Percentiles rank a stretch among this genome's conserved stretches.
Evolutionary conservation across 352 stramenopile genomes (phyloP).

Genomic region (Pythium brassicae): DNA sequence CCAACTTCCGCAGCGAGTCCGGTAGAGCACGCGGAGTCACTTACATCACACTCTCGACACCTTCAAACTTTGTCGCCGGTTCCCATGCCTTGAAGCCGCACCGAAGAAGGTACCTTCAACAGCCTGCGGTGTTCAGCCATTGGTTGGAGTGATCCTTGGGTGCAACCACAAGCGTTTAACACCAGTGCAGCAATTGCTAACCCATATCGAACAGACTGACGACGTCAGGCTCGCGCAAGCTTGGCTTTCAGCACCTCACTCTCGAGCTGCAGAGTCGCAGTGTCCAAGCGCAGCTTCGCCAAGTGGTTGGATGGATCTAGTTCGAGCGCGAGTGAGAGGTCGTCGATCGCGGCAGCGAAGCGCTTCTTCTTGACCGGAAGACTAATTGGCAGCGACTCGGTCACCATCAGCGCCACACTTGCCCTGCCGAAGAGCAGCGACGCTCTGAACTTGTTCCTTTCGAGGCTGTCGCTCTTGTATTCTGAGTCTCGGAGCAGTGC

Average conservation of each 20-base stretch:
- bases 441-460: slow-evolving; percentile 13
- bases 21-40: too few species aligned
- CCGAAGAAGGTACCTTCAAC: too few species aligned
- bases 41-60: too few species aligned
- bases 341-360: slow-evolving; percentile 3
- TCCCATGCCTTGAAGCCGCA: too few species aligned
- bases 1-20: too few species aligned
- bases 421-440: slow-evolving; percentile 18
- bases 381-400: neutral
- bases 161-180: neutral
- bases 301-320: slow-evolving; percentile 6
- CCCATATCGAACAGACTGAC: too few species aligned
- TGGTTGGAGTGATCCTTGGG: neutral
- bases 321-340: slow-evolving; percentile 9
- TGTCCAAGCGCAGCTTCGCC: slow-evolving; percentile 11
- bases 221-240: neutral
- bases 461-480: neutral
- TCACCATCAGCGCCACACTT: slow-evolving; percentile 14
- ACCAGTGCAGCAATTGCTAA: neutral
- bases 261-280: slow-evolving; percentile 10
- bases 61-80: too few species aligned
- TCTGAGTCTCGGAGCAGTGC: slow-evolving; percentile 7
- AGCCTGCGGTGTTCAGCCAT: too few species aligned
- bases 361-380: neutral
- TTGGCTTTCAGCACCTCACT: slow-evolving; percentile 9